Evolutionary conservation across 768 basidiomycete genomes (phyloP), one percentile per base, ranked within the genome.

Genomic region (Rhizopogon rudus): DNA sequence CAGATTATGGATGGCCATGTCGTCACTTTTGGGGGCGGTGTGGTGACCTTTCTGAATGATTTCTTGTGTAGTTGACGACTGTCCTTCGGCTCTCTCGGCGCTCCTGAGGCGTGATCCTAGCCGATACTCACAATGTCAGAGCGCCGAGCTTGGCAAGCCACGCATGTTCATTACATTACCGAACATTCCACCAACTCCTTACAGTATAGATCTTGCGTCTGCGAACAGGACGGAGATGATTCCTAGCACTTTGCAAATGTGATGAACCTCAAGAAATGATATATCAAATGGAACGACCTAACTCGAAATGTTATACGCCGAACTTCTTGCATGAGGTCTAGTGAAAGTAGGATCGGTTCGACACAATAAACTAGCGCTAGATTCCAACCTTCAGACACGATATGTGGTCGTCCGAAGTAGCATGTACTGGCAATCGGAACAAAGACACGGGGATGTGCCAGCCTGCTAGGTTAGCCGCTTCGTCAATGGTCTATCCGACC

Each of bases 1-100:
- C 63, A 70, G 37, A 74, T 78, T 54, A 61, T 72, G 31, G 70
- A 68, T n/a, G 61, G 65, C 50, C 69, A 75, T 52, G 65, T 79
- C 43, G 65, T 76, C 52, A 73, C 75, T 40, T 77, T 77, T 56
- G 73, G 75, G 33, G 65, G 63, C 39, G 65, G 67, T 37, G 64
- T 64, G 25, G 71, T 80, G 40, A 74, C 74, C 39, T 78, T 75
- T 60, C 64, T 71, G 50, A 61, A 69, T 52, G 60, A 71, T 43
- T 69, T 71, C 55, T 40, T 71, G 59, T 35, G 46, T 46, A 52
- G 14, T 37, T 54, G 54, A 54, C 58, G 4, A 25, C n/a, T 14
- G 25, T 16, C 25, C 4, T 25, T 52, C 28, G 20, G 31, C 22
- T 14, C 51, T 52, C 31, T 52, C 28, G 20, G 31, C 22, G 13